Conservation (phyloP, 768 basidiomycete genomes). For the Trametes cinnabarina region DNA sequence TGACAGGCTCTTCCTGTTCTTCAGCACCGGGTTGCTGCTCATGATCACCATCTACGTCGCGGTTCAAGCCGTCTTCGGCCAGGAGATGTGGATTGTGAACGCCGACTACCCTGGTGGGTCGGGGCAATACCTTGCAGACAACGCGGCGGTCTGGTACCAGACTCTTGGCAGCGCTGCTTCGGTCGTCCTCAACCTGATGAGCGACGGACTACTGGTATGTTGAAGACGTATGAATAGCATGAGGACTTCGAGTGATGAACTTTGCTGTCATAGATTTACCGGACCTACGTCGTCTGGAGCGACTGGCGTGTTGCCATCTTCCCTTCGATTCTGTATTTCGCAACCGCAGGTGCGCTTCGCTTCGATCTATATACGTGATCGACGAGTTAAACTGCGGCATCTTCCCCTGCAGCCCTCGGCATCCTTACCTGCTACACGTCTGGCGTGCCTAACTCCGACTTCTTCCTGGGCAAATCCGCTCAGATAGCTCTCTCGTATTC, state of each 20-base stretch:
- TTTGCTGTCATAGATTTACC: conserved; percentile 33
- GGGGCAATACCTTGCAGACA: conserved; percentile 30
- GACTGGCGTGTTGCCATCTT: conserved; percentile 8
- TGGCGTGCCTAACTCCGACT: conserved; percentile 9
- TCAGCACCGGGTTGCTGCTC: conserved; percentile 29
- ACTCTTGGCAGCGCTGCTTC: conserved; percentile 28
- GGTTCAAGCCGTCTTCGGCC: conserved; percentile 30
- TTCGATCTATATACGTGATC: no score
- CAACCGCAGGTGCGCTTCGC: not conserved
- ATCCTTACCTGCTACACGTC: conserved; percentile 10
- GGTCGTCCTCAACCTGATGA: conserved; percentile 33
- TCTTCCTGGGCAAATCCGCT: conserved; percentile 12
- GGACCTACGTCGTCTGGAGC: conserved; percentile 36
- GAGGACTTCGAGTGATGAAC: not conserved
- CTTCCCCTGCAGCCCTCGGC: conserved; percentile 7
- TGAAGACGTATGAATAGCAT: not conserved
- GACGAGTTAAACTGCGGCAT: not conserved
- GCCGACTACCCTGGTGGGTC: conserved; percentile 36
- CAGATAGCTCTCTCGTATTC: conserved; percentile 13
- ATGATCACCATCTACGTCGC: conserved; percentile 34
- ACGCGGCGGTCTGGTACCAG: conserved; percentile 32
- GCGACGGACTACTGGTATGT: conserved; percentile 39
- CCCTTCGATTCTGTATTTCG: conserved; percentile 15
- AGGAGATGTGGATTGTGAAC: conserved; percentile 39
- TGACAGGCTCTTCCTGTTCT: conserved; percentile 8